A percentile compares a stretch with the other conserved stretches of the same genome.
phyloP scores from a whole-genome alignment of 225 moss, liverwort and hornwort genomes.

The Neckera pumila region DNA sequence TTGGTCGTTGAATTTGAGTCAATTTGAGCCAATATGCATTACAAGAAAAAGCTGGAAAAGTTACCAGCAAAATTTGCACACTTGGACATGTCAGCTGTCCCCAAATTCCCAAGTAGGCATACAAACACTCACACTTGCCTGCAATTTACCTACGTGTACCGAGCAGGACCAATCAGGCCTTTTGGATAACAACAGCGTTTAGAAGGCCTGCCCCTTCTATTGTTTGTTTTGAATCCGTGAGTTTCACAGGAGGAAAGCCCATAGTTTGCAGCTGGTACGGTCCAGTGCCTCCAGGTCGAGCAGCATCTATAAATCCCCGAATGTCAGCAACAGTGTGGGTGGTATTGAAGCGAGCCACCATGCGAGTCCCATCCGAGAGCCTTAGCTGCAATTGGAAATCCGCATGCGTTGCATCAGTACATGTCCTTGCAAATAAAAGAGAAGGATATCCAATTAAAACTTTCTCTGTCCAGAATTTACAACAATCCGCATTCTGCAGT shows the following conservation, averaged over 20 bases:
- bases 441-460: neutral
- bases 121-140: neutral
- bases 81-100: neutral
- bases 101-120: neutral
- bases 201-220: slow-evolving; percentile 71
- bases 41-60: neutral
- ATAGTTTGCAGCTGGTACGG: slow-evolving; percentile 80
- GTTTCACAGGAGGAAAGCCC: slow-evolving; percentile 86
- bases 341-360: slow-evolving; percentile 92
- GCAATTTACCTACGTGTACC: neutral
- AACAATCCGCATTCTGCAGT: too few relatives aligned
- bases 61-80: neutral
- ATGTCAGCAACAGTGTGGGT: slow-evolving; percentile 80
- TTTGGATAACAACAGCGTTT: slow-evolving; percentile 86
- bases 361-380: slow-evolving; percentile 76
- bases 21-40: neutral
- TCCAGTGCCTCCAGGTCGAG: slow-evolving; percentile 60
- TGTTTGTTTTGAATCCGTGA: slow-evolving; percentile 59
- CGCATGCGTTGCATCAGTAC: neutral
- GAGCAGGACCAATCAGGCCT: slow-evolving; percentile 4
- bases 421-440: neutral
- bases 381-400: slow-evolving; percentile 36
- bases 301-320: slow-evolving; percentile 80
- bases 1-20: neutral
- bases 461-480: neutral